Conservation (phyloP, 2,329 filamentous ascomycete species). For the Neofusicoccum umdonicola region DNA sequence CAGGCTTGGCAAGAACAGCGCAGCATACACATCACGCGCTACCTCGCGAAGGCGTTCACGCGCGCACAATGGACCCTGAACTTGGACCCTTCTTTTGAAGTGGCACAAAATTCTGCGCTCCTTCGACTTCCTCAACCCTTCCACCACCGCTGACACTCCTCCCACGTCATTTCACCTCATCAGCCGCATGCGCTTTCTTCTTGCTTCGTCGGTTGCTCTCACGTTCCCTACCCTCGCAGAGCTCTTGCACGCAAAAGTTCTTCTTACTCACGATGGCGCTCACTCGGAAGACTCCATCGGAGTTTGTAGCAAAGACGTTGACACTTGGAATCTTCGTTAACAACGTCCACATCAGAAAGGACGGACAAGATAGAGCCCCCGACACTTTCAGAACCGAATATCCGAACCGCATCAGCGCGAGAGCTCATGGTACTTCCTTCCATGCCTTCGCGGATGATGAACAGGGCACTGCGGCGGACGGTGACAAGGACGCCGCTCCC, state of each 20-base stretch:
- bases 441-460: neutral
- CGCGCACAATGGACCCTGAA: neutral
- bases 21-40: neutral
- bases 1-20: neutral
- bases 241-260: neutral
- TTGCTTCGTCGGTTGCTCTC: too few relatives aligned
- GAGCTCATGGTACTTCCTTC: neutral
- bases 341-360: too few relatives aligned
- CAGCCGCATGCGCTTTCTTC: too few relatives aligned
- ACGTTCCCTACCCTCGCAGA: too few relatives aligned
- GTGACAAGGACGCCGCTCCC: neutral
- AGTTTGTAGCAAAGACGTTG: neutral
- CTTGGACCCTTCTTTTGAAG: neutral
- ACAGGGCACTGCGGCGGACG: neutral
- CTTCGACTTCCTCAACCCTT: neutral
- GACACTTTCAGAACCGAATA: neutral
- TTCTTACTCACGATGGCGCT: neutral
- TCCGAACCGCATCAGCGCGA: neutral
- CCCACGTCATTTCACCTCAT: neutral
- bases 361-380: neutral
- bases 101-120: neutral
- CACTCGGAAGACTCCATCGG: neutral
- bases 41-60: neutral
- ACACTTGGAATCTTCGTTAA: neutral
- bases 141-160: neutral